Base-by-base conservation (phyloP, 495 filamentous ascomycete genomes). In the Mytilinidion resinicola region DNA sequence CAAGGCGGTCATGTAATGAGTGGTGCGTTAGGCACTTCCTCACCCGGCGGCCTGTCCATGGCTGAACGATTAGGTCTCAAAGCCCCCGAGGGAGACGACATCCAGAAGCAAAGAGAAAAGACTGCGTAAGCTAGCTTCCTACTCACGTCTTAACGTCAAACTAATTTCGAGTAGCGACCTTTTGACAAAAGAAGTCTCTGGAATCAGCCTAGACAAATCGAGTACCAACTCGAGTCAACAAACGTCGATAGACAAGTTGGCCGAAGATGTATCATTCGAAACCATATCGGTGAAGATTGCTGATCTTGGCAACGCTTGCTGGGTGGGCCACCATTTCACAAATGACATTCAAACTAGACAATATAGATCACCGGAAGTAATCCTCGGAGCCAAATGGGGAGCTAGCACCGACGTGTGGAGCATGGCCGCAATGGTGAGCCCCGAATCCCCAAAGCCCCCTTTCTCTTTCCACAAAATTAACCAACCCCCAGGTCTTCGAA, bases 401-500 rank as follows among this genome's bases (percentile, higher is more conserved):
- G 93, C 93, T 4, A 97, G 93, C 68, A 97, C 93, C 1, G 93
- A 99, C 70, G 86, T 99, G 15, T 99, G 93, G 93, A 97, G 95
- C 74, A 99, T 99, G 93, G 90, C 95, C 20, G 88, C 88, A 63
- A 99, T 99, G 93, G 95, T 97, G 78, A 53, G 80, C 59, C 20
- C 47, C 19, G 14, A 5, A 14, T 14, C 1, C 15, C 33, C 33
- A 49, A 25, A 14, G 3, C n/a, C 25, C 35, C 9, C 36, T 15
- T 17, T 19, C 11, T 25, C 14, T 54, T 43, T 12, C 9, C 42
- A 8, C 9, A 34, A 11, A 11, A 36, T 34, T 25, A 38, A 9
- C 20, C 15, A 25, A 20, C 21, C 9, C 17, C 10, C 64, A 98
- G 93, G 85, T 90, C 35, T 99, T 99, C 64, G 93, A 99, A 69